Evolutionary conservation across 2,329 filamentous ascomycete species (phyloP).

Genomic region (Pseudocercospora musae): DNA sequence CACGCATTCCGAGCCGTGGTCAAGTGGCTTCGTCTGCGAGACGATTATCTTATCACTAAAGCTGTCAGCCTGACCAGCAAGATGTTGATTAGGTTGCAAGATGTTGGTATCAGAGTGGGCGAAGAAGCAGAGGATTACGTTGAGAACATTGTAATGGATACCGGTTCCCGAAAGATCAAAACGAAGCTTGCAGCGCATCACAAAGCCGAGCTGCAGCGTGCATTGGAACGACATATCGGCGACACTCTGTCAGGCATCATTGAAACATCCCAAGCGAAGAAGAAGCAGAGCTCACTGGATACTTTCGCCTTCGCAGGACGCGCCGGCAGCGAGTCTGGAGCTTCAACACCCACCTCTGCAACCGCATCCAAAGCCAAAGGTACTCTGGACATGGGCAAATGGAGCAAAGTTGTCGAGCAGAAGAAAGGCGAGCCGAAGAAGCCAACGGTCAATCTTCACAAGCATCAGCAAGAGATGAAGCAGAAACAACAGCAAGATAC

Average conservation of each 20-base stretch:
- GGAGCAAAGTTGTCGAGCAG: constrained; percentile 19
- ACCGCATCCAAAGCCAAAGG: constrained; percentile 24
- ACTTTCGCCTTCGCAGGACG: constrained; percentile 39
- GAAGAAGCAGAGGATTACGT: constrained; percentile 60
- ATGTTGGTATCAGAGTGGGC: constrained; percentile 68
- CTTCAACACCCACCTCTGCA: constrained; percentile 25
- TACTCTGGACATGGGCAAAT: constrained; percentile 31
- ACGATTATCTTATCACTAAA: constrained; percentile 78
- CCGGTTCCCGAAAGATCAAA: constrained; percentile 52
- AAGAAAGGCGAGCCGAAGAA: constrained; percentile 32
- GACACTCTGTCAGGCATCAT: constrained; percentile 24
- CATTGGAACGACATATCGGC: constrained; percentile 54
- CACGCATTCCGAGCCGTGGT: constrained; percentile 61
- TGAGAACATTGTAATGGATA: constrained; percentile 57
- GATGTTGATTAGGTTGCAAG: constrained; percentile 75
- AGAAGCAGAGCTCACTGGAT: constrained; percentile 42
- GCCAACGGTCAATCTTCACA: constrained; percentile 22
- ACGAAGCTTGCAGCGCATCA: constrained; percentile 81
- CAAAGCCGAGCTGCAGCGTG: constrained; percentile 72
- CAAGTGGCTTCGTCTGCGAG: constrained; percentile 85
- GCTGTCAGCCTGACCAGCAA: constrained; percentile 81
- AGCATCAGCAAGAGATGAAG: constrained; percentile 18
- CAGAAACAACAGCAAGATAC: constrained; percentile 45
- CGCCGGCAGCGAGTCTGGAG: constrained; percentile 16
- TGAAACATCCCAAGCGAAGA: constrained; percentile 26